A percentile compares a stretch with the other conserved stretches of the same genome.
Evolutionary conservation across 495 filamentous ascomycete species (phyloP).

Genomic region (Cladorrhinum samala): DNA sequence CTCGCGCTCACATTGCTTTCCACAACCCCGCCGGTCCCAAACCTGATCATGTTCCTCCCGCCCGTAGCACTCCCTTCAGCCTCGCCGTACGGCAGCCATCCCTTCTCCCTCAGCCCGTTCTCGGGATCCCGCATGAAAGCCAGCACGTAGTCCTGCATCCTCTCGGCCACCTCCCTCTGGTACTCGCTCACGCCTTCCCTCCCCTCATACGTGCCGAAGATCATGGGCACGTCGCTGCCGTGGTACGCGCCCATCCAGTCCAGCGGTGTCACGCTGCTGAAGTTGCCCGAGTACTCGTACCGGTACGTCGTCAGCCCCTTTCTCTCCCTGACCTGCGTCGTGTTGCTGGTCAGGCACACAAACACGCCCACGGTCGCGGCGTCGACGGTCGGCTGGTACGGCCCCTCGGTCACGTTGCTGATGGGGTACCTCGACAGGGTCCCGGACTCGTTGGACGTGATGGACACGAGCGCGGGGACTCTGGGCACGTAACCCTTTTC

Average conservation of each 20-base stretch:
- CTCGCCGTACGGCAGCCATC: conserved; percentile 17
- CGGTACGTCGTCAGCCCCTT: conserved; percentile 39
- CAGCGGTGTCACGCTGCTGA: conserved; percentile 36
- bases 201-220: conserved; percentile 38
- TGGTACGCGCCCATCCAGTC: conserved; percentile 49
- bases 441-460: conserved; percentile 37
- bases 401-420: conserved; percentile 26
- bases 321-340: conserved; percentile 17
- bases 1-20: conserved; percentile 12
- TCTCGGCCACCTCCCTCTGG: conserved; percentile 30
- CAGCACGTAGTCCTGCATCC: conserved; percentile 40
- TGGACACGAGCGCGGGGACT: conserved; percentile 35
- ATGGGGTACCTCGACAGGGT: conserved; percentile 31
- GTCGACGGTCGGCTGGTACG: conserved; percentile 27
- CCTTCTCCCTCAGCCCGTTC: conserved; percentile 21
- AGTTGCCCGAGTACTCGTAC: conserved; percentile 48
- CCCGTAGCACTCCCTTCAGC: not conserved
- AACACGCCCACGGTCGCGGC: conserved; percentile 28
- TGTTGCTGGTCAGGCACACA: conserved; percentile 33
- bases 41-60: conserved; percentile 14
- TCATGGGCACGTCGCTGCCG: conserved; percentile 38
- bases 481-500: conserved; percentile 17
- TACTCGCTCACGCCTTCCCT: conserved; percentile 25
- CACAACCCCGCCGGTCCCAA: conserved; percentile 8
- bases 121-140: conserved; percentile 40